These are phyloP conservation scores for Puya raimondii DNA, from an alignment of 176 grass and related monocot species.

Conservation along the genomic window DNA sequence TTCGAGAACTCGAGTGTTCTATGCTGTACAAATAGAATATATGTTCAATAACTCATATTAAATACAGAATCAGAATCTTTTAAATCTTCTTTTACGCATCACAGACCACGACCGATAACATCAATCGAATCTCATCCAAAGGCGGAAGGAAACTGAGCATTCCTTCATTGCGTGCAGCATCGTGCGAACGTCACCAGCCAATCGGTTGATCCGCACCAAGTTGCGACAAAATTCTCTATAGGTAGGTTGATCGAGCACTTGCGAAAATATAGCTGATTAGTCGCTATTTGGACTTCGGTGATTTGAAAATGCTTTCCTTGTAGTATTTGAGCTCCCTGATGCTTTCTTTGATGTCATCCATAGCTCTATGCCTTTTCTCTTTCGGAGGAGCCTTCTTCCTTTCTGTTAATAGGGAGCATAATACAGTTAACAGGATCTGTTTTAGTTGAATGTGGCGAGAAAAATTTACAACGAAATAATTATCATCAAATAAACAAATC, in stretches of 20 bases:
- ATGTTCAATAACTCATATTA: too few species aligned
- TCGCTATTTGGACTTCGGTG: slow-evolving; percentile 31
- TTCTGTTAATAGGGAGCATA: slow-evolving; percentile 26
- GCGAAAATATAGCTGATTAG: neutral
- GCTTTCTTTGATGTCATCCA: slow-evolving; percentile 91
- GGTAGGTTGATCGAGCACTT: too few species aligned
- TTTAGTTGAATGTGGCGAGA: neutral
- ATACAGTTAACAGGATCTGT: neutral
- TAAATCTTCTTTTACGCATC: too few species aligned
- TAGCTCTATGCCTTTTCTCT: slow-evolving; percentile 64
- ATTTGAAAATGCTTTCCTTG: slow-evolving; percentile 78
- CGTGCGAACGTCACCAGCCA: neutral
- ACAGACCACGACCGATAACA: neutral
- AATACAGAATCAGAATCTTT: too few species aligned
- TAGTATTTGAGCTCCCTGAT: slow-evolving; percentile 72
- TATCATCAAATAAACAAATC: neutral
- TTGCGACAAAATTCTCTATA: neutral
- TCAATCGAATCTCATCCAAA: neutral
- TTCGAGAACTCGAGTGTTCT: too few species aligned
- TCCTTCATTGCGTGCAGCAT: neutral
- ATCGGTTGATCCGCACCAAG: neutral
- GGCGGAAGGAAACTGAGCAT: neutral
- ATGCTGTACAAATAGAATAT: too few species aligned
- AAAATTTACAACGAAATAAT: neutral
- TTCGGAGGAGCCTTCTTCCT: slow-evolving; percentile 59